Conservation (phyloP, 2,329 filamentous ascomycete species). For the Rhytidhysteron rufulum region DNA sequence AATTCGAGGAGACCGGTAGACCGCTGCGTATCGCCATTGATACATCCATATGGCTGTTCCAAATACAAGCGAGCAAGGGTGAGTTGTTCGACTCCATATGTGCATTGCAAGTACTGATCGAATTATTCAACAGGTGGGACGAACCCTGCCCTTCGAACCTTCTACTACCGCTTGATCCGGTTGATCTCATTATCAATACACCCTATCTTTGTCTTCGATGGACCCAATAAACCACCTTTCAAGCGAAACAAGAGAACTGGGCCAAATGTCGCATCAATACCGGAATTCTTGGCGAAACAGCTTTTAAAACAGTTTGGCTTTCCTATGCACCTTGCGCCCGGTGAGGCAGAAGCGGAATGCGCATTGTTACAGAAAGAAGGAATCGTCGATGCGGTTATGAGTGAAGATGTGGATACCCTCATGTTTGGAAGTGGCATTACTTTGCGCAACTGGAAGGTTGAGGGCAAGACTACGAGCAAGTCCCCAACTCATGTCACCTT, state of each 20-base stretch:
- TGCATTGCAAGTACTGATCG: too few species aligned
- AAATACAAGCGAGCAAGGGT: constrained; percentile 78
- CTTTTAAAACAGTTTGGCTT: constrained; percentile 84
- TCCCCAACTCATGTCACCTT: constrained; percentile 80
- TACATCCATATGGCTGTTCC: constrained; percentile 96
- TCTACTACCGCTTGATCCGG: constrained; percentile 86
- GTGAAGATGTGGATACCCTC: constrained; percentile 93
- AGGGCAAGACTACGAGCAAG: constrained; percentile 60
- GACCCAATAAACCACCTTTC: constrained; percentile 76
- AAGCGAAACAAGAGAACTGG: constrained; percentile 78
- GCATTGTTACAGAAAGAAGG: constrained; percentile 77
- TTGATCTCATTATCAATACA: constrained; percentile 75
- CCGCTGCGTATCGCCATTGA: constrained; percentile 88
- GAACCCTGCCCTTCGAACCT: constrained; percentile 83
- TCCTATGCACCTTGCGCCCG: constrained; percentile 78
- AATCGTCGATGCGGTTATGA: constrained; percentile 75
- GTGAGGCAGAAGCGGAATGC: constrained; percentile 95
- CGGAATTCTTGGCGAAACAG: constrained; percentile 75
- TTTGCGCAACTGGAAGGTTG: constrained; percentile 78
- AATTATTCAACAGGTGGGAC: constrained; percentile 78
- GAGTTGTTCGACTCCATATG: constrained; percentile 7
- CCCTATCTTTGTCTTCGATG: constrained; percentile 88
- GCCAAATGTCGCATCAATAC: constrained; percentile 60
- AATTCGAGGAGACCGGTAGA: constrained; percentile 64
- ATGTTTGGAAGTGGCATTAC: constrained; percentile 90